Conservation (phyloP, 345 rosid genomes). For the Brassica carinata region DNA sequence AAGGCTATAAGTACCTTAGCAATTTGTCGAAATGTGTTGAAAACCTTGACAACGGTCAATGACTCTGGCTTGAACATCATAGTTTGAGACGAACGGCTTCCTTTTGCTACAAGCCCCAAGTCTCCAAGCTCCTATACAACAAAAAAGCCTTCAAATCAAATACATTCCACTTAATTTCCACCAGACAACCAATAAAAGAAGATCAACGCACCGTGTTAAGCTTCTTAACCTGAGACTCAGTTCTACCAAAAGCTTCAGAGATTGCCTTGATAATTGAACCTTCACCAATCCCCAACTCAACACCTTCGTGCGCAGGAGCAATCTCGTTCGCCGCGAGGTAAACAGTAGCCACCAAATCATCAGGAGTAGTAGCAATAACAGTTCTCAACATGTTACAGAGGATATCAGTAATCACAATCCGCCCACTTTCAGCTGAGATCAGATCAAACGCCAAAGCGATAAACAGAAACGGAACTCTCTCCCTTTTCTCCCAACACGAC, state of each 20-base stretch:
- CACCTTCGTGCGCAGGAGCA: conserved; percentile 92
- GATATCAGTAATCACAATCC: conserved; percentile 87
- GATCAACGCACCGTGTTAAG: conserved; percentile 58
- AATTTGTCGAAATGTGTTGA: conserved; percentile 70
- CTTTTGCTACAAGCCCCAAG: conserved; percentile 93
- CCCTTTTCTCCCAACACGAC: conserved; percentile 69
- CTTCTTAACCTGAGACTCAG: conserved; percentile 67
- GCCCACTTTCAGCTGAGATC: conserved; percentile 67
- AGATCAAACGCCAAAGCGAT: conserved; percentile 67
- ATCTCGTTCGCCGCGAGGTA: conserved; percentile 74
- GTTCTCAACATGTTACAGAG: conserved; percentile 83
- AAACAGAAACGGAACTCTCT: conserved; percentile 83
- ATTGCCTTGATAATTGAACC: conserved; percentile 77
- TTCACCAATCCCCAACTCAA: conserved; percentile 91
- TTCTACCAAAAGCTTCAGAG: conserved; percentile 85
- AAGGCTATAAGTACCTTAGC: conserved; percentile 63
- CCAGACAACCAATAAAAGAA: not conserved
- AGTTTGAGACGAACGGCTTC: conserved; percentile 85
- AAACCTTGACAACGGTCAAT: conserved; percentile 80
- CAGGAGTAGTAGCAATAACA: conserved; percentile 74
- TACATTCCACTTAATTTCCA: not conserved
- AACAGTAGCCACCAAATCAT: conserved; percentile 70
- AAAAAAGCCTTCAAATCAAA: not conserved
- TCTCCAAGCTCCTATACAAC: conserved; percentile 75
- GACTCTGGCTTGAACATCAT: conserved; percentile 90